Percentiles rank a stretch among this genome's conserved stretches.
Evolutionary conservation across 2,329 filamentous ascomycete genomes (phyloP).

Genomic region (Magnaporthales sp.): DNA sequence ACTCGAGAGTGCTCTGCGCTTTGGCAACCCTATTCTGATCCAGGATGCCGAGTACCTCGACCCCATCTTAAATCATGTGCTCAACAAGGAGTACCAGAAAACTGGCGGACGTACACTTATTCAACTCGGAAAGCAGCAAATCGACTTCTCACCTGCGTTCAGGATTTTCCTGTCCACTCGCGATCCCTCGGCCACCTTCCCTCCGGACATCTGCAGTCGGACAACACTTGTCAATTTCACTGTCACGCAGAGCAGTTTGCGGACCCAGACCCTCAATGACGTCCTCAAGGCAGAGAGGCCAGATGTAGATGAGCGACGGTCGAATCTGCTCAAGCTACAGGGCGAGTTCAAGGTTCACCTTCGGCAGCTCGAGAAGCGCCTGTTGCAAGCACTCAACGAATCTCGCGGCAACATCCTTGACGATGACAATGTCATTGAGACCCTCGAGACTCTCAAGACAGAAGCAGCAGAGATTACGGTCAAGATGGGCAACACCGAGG

Average conservation of each 20-base stretch:
- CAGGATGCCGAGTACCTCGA: conserved; percentile 97
- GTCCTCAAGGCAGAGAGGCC: conserved; percentile 96
- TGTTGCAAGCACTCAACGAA: conserved; percentile 92
- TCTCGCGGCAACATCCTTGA: conserved; percentile 96
- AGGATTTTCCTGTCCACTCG: conserved; percentile 90
- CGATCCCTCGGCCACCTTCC: conserved; percentile 89
- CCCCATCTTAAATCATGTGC: conserved; percentile 92
- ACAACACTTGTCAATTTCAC: conserved; percentile 99
- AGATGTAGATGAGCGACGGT: conserved; percentile 91
- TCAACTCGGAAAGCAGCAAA: conserved; percentile 96
- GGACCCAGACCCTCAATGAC: conserved; percentile 95
- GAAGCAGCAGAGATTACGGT: conserved; percentile 92
- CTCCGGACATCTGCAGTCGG: conserved; percentile 94
- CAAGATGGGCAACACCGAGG: conserved; percentile 95
- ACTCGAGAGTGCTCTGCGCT: conserved; percentile 89
- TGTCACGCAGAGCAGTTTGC: conserved; percentile 95
- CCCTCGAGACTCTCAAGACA: conserved; percentile 93
- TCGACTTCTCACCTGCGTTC: conserved; percentile 96
- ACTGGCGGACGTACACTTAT: conserved; percentile 97
- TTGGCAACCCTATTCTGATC: conserved; percentile 96
- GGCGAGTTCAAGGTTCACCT: conserved; percentile 99
- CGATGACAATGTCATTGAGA: conserved; percentile 97
- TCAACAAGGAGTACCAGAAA: conserved; percentile 99
- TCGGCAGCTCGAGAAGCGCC: conserved; percentile 85
- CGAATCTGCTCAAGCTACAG: conserved; percentile 96